A percentile compares a stretch with the other conserved stretches of the same genome.
phyloP scores from a whole-genome alignment of 305 asterid genomes.

The Rubia peregrina region DNA sequence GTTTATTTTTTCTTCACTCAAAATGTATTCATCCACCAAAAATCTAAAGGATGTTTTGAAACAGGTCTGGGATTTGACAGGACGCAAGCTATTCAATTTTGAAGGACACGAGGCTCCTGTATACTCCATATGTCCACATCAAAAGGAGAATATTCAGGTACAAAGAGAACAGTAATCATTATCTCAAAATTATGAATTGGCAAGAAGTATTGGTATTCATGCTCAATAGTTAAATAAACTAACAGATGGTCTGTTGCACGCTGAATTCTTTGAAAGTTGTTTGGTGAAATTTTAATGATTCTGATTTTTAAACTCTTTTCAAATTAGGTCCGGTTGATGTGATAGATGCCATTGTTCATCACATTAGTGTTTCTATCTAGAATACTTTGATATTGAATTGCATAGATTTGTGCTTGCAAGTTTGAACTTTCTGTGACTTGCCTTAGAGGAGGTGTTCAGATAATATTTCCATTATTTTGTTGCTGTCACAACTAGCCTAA shows the following conservation, averaged over 20 bases:
- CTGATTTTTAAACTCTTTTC: neutral
- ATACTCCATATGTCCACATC: conserved; percentile 66
- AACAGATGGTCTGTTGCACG: neutral
- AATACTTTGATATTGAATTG: neutral
- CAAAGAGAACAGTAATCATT: neutral
- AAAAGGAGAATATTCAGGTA: conserved; percentile 68
- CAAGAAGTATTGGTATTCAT: neutral
- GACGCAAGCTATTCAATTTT: conserved; percentile 52
- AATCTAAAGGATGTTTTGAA: conserved; percentile 5
- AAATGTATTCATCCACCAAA: neutral
- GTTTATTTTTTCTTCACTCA: conserved; percentile 1
- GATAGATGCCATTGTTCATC: neutral
- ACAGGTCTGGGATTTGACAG: conserved; percentile 71
- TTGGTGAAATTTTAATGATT: neutral
- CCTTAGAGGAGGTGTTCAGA: neutral
- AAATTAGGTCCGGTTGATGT: neutral
- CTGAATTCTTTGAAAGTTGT: neutral
- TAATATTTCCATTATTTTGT: neutral
- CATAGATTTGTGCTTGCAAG: neutral
- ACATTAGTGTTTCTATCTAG: neutral
- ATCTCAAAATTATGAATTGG: no score
- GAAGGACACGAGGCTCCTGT: conserved; percentile 79
- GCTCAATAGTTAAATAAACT: no score
- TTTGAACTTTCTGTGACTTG: neutral
- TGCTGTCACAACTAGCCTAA: neutral